Percentiles rank a stretch among this genome's conserved stretches.
phyloP scores from a whole-genome alignment of 352 stramenopile genomes.

The Phytophthora pseudosyringae region DNA sequence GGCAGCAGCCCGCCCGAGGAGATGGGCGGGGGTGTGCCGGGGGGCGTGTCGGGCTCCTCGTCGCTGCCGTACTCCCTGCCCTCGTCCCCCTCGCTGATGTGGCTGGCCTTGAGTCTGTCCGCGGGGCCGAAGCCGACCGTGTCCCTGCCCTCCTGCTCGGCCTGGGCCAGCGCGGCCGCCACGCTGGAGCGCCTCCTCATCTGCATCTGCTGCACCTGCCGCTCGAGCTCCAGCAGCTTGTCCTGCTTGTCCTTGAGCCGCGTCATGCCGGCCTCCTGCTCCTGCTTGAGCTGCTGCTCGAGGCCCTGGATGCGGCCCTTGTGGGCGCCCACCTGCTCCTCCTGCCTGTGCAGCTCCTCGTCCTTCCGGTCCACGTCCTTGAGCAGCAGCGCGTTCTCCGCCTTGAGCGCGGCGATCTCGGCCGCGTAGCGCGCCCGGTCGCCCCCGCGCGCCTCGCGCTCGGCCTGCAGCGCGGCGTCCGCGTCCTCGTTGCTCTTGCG shows the following conservation, averaged over 20 bases:
- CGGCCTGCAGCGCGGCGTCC: conserved; percentile 46
- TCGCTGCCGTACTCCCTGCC: conserved; percentile 35
- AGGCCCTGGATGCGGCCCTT: conserved; percentile 68
- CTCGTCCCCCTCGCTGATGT: conserved; percentile 40
- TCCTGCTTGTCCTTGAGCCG: conserved; percentile 81
- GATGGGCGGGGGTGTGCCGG: conserved; percentile 78
- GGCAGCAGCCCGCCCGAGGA: conserved; percentile 58
- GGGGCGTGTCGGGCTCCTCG: conserved; percentile 73
- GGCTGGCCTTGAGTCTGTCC: conserved; percentile 37
- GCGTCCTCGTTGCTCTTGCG: conserved; percentile 45
- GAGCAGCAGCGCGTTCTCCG: conserved; percentile 74
- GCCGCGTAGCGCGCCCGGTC: conserved; percentile 54
- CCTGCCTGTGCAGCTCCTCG: conserved; percentile 58
- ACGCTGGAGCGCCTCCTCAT: conserved; percentile 56
- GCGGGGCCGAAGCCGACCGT: conserved; percentile 57
- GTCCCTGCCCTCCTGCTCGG: conserved; percentile 42
- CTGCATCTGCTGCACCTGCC: conserved; percentile 69
- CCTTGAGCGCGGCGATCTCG: conserved; percentile 70
- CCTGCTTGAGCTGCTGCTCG: conserved; percentile 60
- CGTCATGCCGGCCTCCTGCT: conserved; percentile 71
- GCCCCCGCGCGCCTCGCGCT: conserved; percentile 28
- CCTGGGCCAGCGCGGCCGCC: conserved; percentile 46
- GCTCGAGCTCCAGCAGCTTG: conserved; percentile 62
- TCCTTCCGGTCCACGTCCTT: conserved; percentile 83
- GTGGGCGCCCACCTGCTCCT: conserved; percentile 71